These are phyloP conservation scores for Stenocarpella maydis DNA, from an alignment of 2,329 filamentous ascomycete genomes.

Conservation along the genomic window DNA sequence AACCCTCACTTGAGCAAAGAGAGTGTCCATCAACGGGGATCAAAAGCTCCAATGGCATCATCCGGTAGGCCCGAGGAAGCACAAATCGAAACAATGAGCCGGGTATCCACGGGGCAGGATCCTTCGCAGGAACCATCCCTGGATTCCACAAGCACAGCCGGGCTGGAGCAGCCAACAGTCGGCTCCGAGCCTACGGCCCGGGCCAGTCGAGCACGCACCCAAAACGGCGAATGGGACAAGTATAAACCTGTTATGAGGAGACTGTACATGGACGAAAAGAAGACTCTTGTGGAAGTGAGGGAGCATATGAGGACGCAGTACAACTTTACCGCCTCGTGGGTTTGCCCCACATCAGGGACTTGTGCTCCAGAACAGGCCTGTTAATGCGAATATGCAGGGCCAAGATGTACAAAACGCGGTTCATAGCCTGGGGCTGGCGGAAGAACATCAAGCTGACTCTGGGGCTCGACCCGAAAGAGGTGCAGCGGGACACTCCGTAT, in stretches of 20 bases:
- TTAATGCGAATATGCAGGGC: background rate
- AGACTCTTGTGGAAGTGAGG: background rate
- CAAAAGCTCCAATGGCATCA: background rate
- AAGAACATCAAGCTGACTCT: constrained; percentile 19
- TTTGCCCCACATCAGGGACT: background rate
- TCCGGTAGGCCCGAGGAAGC: background rate
- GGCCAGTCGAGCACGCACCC: background rate
- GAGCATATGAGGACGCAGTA: background rate
- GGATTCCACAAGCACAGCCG: background rate
- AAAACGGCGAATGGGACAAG: background rate
- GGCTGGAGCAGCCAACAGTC: background rate
- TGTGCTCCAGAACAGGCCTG: too few species aligned
- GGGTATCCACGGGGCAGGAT: background rate
- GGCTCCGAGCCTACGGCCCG: background rate
- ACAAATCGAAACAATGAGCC: background rate
- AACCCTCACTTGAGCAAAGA: too few species aligned
- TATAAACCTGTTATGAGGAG: background rate
- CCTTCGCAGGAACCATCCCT: background rate
- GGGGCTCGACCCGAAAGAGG: constrained; percentile 10
- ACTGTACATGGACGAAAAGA: constrained; percentile 8
- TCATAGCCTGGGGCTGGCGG: constrained; percentile 24
- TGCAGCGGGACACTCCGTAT: background rate
- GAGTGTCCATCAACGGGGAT: background rate
- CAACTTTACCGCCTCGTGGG: background rate
- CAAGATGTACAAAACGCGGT: constrained; percentile 22